Evolutionary conservation across 2,329 filamentous ascomycete species (phyloP), one percentile per base, ranked within the genome.

Genomic region (Fusarium veterinarium): DNA sequence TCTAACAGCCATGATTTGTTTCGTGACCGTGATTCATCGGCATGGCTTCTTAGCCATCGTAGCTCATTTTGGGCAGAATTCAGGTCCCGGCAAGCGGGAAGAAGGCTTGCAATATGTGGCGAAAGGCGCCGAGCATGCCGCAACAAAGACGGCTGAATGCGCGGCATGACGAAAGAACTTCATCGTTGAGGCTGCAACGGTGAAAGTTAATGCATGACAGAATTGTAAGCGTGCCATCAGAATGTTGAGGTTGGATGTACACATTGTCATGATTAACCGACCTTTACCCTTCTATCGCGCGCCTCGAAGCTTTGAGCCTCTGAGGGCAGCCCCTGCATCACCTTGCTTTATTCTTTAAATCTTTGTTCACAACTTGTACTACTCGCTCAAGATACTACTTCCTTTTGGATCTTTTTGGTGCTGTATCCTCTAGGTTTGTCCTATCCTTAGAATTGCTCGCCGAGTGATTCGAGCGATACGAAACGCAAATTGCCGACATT

Each of bases 21-120:
- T 53, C 60, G 48, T 45, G 55, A 41, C 35, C 53, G 66, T 19
- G 73, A 78, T 62, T 74, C 75, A 40, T 84, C 80, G 71, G 87
- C 86, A 77, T 93, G 88, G 71, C 92, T 86, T 56, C 84, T 85
- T 58, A 95, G 88, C 93, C 93, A 95, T 76, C 91, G 87, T 57
- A 95, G 84, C 83, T 95, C 93, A 77, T 90, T 90, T 60, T 84
- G 84, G 10, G 92, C 91, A 7, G 90, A 90, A n/a, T 80, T 78
- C 5, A 94, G 78, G 75, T 90, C 87, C 67, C 91, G 86, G 73
- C 91, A 93, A 13, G 86, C 86, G 19, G 86, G 89, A 3, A 95
- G 86, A 8, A 95, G 86, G 5, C 85, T 79, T 12, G 89, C 85
- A 9, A 93, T 84, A 55, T 90, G 81, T 3, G 87, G 84, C 23